phyloP scores from a whole-genome alignment of 164 flowering plant species.

The Tinospora cordifolia region DNA sequence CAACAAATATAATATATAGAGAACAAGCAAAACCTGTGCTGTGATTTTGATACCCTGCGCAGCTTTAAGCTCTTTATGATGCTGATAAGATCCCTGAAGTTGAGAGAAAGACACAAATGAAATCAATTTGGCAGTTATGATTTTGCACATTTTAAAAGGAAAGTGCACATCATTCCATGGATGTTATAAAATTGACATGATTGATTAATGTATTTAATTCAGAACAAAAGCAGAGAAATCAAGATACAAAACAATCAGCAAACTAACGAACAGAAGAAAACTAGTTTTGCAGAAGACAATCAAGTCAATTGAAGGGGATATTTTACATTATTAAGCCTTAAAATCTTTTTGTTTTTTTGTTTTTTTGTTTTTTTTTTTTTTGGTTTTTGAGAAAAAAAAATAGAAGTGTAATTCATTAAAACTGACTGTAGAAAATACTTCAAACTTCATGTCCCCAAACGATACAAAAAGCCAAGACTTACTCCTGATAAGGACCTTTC shows the following conservation, averaged over 20 bases:
- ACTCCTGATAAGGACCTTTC: too few relatives aligned
- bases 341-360: too few relatives aligned
- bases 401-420: too few relatives aligned
- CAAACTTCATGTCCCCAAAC: too few relatives aligned
- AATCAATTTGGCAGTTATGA: background rate
- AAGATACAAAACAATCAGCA: background rate
- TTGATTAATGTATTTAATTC: background rate
- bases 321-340: too few relatives aligned
- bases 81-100: constrained; percentile 73
- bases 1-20: background rate
- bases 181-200: background rate
- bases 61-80: constrained; percentile 90
- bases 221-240: background rate
- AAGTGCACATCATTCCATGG: background rate
- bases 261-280: background rate
- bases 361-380: too few relatives aligned
- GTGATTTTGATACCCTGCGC: constrained; percentile 95
- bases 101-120: background rate
- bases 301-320: background rate
- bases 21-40: constrained; percentile 60
- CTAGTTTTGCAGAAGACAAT: background rate
- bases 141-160: background rate
- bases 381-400: too few relatives aligned
- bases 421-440: too few relatives aligned
- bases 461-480: too few relatives aligned